Conservation (phyloP, 2,329 filamentous ascomycete genomes). For the Aspergillus fructus region DNA sequence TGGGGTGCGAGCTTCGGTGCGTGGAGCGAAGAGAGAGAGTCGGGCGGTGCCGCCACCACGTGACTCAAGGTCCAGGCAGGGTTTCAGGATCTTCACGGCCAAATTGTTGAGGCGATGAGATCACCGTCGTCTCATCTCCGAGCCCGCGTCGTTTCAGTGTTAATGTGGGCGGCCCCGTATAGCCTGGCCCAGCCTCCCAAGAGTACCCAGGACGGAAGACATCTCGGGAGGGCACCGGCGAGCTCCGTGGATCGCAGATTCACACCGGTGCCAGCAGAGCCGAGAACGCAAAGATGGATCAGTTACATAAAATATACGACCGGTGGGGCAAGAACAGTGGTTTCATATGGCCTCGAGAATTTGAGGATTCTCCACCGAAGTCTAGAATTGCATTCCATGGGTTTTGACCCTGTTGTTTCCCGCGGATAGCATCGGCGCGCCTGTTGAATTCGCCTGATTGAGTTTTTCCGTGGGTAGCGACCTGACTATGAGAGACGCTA, state of each 20-base stretch:
- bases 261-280: background rate
- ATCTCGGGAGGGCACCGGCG: background rate
- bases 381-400: background rate
- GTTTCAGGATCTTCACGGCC: background rate
- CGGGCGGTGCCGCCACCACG: background rate
- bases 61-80: background rate
- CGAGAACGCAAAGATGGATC: background rate
- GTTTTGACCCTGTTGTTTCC: background rate
- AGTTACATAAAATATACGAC: constrained; percentile 4
- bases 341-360: background rate
- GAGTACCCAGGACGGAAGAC: background rate
- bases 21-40: background rate
- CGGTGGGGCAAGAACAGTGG: background rate
- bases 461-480: background rate
- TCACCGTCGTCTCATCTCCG: background rate
- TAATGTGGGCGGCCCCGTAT: background rate
- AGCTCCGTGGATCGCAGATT: background rate
- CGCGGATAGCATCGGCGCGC: background rate
- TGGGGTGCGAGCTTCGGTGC: background rate
- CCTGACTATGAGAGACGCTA: no score
- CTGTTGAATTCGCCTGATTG: background rate
- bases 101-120: background rate
- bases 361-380: background rate
- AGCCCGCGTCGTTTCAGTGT: background rate
- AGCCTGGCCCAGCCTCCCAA: background rate